Percentiles rank a stretch among this genome's conserved stretches.
These are phyloP conservation scores for Penicillium bovifimosum DNA, from an alignment of 495 filamentous ascomycete genomes.

Conservation along the genomic window DNA sequence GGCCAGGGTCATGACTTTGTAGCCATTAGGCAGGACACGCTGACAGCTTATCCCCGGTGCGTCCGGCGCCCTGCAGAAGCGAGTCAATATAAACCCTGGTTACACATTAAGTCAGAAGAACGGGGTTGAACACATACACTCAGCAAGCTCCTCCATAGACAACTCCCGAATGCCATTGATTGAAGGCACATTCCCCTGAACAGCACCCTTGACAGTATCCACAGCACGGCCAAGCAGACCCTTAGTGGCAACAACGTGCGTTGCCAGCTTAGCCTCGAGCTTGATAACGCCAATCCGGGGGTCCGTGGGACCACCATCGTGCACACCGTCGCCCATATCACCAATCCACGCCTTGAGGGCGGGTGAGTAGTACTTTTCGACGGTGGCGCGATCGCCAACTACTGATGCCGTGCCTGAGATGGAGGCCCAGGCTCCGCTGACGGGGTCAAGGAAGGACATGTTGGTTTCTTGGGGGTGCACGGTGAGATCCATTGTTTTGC, in stretches of 20 bases:
- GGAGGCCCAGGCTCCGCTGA: conserved; percentile 72
- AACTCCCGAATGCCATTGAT: conserved; percentile 80
- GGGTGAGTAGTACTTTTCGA: conserved; percentile 74
- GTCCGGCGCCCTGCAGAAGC: conserved; percentile 28
- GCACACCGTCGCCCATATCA: conserved; percentile 81
- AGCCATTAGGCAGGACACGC: too few species aligned
- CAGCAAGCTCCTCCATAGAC: conserved; percentile 57
- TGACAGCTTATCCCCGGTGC: conserved; percentile 11
- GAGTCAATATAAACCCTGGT: neutral
- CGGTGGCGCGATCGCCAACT: conserved; percentile 57
- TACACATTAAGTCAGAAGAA: neutral
- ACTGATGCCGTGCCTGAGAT: conserved; percentile 68
- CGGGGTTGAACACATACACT: conserved; percentile 27
- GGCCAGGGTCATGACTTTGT: neutral
- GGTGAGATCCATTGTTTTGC: conserved; percentile 81
- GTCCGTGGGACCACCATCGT: conserved; percentile 77
- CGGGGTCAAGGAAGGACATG: conserved; percentile 72
- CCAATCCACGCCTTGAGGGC: conserved; percentile 82
- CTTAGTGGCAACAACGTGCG: conserved; percentile 38
- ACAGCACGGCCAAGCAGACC: conserved; percentile 52
- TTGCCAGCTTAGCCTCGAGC: conserved; percentile 41
- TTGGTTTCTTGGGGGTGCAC: conserved; percentile 69
- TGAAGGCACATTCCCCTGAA: conserved; percentile 63
- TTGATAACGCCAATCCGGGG: conserved; percentile 63
- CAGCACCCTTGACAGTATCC: conserved; percentile 69